Evolutionary conservation across 495 filamentous ascomycete genomes (phyloP).

Genomic region (Aspergillus nidulans): DNA sequence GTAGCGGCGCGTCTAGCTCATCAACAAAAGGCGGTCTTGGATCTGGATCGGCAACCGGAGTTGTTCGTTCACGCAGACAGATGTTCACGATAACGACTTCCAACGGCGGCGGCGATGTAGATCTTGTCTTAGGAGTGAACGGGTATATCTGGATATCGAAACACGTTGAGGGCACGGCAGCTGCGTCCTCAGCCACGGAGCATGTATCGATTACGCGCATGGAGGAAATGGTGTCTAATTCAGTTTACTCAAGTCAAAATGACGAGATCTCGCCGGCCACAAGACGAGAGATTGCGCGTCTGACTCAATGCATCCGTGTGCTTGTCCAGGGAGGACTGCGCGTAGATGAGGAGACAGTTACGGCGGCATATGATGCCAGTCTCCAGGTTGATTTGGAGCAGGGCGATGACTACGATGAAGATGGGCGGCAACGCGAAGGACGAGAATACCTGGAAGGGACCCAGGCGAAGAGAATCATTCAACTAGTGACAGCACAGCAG

Average conservation of each 20-base stretch:
- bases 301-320: conserved; percentile 72
- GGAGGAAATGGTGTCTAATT: conserved; percentile 70
- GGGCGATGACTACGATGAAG: conserved; percentile 46
- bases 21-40: conserved; percentile 29
- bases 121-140: conserved; percentile 89
- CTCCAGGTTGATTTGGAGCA: conserved; percentile 64
- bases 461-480: conserved; percentile 60
- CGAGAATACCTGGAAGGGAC: conserved; percentile 69
- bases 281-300: conserved; percentile 79
- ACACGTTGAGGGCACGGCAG: conserved; percentile 55
- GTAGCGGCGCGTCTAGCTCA: conserved; percentile 50
- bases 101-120: conserved; percentile 69
- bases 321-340: conserved; percentile 74
- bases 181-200: conserved; percentile 41
- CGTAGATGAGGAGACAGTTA: conserved; percentile 91
- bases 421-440: conserved; percentile 38
- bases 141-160: conserved; percentile 93
- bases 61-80: conserved; percentile 74
- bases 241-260: conserved; percentile 89
- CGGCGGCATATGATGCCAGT: conserved; percentile 72
- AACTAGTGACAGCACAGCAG: conserved; percentile 33
- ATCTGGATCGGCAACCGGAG: conserved; percentile 31
- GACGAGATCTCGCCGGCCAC: conserved; percentile 71
- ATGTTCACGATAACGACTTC: conserved; percentile 73
- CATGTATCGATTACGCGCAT: conserved; percentile 68